Evolutionary conservation across 179 eudicot species (phyloP).

Genomic region (Silene noctiflora): DNA sequence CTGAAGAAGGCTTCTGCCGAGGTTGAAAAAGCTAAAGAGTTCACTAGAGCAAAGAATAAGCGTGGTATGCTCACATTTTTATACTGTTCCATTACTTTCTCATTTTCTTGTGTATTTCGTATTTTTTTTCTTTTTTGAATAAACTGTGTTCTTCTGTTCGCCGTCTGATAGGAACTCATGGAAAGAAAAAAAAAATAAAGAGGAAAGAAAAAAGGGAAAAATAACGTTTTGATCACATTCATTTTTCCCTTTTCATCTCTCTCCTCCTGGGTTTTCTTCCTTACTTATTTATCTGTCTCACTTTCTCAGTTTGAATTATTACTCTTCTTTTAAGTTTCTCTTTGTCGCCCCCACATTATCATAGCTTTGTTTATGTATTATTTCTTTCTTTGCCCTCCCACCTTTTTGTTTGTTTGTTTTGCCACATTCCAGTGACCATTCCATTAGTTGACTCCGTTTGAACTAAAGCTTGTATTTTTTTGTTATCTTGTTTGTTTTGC

Average conservation of each 20-base stretch:
- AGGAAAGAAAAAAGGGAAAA: background rate
- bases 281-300: too few species aligned
- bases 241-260: background rate
- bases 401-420: background rate
- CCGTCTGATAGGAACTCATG: background rate
- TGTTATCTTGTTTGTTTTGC: background rate
- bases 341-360: too few species aligned
- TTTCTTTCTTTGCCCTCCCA: background rate
- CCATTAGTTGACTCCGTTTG: background rate
- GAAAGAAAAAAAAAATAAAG: background rate
- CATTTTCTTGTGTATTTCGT: background rate
- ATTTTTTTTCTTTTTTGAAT: background rate
- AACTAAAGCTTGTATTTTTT: slow-evolving; percentile 1
- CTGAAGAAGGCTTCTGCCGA: slow-evolving; percentile 67
- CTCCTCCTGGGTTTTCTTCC: too few species aligned
- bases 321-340: too few species aligned
- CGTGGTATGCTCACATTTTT: slow-evolving; percentile 45
- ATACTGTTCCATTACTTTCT: too few species aligned
- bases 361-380: too few species aligned
- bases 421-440: background rate
- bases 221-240: background rate
- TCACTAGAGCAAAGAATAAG: slow-evolving; percentile 66
- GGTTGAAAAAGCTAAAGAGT: slow-evolving; percentile 80
- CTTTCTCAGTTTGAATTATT: too few species aligned
- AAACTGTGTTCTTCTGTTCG: background rate